phyloP scores from a whole-genome alignment of 202 grass and related monocot species.

The Schoenoplectus tabernaemontani region DNA sequence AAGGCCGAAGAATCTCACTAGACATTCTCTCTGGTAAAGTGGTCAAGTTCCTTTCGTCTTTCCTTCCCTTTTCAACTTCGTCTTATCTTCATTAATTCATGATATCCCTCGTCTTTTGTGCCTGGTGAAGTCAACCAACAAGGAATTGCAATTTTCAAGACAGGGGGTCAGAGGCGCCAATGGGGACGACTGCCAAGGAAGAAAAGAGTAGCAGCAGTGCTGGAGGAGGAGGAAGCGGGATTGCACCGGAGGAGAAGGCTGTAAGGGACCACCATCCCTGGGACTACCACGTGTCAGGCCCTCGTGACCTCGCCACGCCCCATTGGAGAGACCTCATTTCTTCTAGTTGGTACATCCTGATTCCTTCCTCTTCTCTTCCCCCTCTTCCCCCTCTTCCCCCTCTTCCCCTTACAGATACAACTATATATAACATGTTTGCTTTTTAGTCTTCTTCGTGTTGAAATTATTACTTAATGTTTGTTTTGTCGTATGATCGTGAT shows the following conservation, averaged over 20 bases:
- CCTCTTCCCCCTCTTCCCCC: no score
- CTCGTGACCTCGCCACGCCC: conserved; percentile 50
- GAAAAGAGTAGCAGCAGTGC: conserved; percentile 7
- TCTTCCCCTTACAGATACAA: background rate
- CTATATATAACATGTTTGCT: background rate
- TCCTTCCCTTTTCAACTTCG: background rate
- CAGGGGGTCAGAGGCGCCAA: background rate
- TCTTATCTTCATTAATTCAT: background rate
- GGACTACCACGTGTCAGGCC: conserved; percentile 61
- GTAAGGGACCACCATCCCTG: conserved; percentile 32
- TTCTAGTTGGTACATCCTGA: conserved; percentile 41
- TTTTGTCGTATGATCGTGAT: background rate
- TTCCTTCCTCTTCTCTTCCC: no score
- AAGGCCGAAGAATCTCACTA: no score
- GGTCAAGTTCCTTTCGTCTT: no score
- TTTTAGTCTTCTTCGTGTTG: background rate
- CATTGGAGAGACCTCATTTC: conserved; percentile 67
- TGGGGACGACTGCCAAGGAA: background rate
- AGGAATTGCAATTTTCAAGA: conserved; percentile 6
- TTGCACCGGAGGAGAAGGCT: background rate
- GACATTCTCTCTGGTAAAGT: no score
- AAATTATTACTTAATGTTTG: background rate
- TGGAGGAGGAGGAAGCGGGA: conserved; percentile 20
- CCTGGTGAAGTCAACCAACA: background rate
- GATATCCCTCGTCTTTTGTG: background rate